These are phyloP conservation scores for Hondaea fermentalgiana DNA, from an alignment of 108 stramenopile genomes.

Conservation along the genomic window DNA sequence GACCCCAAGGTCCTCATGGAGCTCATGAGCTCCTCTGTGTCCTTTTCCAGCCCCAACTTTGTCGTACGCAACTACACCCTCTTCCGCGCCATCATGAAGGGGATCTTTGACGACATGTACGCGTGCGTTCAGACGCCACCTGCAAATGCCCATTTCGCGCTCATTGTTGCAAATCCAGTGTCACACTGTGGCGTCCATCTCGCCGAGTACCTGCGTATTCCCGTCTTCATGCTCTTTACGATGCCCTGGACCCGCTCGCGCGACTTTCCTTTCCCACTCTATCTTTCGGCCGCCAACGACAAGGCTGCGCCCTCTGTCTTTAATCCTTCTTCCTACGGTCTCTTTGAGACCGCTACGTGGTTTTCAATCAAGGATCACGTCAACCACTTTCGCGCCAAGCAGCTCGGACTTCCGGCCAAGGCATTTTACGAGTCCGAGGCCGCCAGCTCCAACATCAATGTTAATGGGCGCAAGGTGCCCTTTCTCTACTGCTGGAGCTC, in stretches of 20 bases:
- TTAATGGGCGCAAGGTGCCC: slow-evolving; percentile 6
- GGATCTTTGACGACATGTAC: not conserved
- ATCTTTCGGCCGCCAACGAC: not conserved
- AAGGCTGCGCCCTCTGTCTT: not conserved
- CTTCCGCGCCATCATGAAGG: not conserved
- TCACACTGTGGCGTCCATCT: not conserved
- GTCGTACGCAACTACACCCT: not conserved
- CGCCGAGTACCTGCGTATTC: not conserved
- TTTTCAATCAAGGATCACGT: not conserved
- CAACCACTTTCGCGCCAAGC: not conserved
- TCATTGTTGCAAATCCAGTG: not conserved
- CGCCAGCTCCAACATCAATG: not conserved
- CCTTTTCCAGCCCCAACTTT: not conserved
- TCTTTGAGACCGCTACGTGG: not conserved
- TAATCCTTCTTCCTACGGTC: not conserved
- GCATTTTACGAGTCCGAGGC: not conserved
- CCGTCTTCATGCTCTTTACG: not conserved
- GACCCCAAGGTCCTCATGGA: slow-evolving; percentile 13
- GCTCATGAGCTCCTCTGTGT: not conserved
- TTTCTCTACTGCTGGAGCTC: slow-evolving; percentile 4
- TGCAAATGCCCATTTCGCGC: not conserved
- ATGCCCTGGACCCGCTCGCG: slow-evolving; percentile 15
- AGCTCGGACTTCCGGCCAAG: not conserved
- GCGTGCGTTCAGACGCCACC: not conserved
- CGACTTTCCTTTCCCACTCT: slow-evolving; percentile 7